phyloP scores from a whole-genome alignment of 495 filamentous ascomycete genomes.

The Usnea hakonensis region DNA sequence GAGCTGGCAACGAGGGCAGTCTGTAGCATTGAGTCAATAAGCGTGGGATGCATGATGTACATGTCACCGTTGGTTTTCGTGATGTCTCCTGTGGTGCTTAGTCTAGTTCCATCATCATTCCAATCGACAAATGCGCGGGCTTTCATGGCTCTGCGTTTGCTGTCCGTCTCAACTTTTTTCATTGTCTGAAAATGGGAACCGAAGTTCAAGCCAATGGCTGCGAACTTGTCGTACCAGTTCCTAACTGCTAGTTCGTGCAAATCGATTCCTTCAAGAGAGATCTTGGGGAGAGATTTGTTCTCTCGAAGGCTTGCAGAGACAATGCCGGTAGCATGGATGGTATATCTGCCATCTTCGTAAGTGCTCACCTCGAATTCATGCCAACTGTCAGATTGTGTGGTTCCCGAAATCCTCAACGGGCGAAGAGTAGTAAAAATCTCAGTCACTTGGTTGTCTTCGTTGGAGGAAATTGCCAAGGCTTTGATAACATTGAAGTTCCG shows the following conservation, averaged over 20 bases:
- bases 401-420: constrained; percentile 10
- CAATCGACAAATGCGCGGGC: too few species aligned
- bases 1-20: constrained; percentile 19
- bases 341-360: constrained; percentile 15
- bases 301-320: constrained; percentile 10
- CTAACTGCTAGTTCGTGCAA: neutral
- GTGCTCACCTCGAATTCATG: constrained; percentile 27
- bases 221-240: constrained; percentile 14
- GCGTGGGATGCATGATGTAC: constrained; percentile 29
- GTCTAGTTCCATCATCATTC: constrained; percentile 4
- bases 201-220: constrained; percentile 13
- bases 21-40: constrained; percentile 30
- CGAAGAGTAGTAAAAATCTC: constrained; percentile 15
- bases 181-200: constrained; percentile 28
- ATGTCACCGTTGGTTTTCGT: neutral
- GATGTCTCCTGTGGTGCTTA: too few species aligned
- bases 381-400: constrained; percentile 16
- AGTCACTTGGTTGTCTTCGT: neutral
- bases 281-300: neutral
- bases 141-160: neutral
- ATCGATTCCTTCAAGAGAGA: neutral
- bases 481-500: constrained; percentile 34
- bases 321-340: constrained; percentile 20
- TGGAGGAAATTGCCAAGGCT: constrained; percentile 30
- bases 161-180: constrained; percentile 17